These are phyloP conservation scores for Starmera stellimalicola DNA, from an alignment of 1,139 yeast genomes.

Conservation along the genomic window DNA sequence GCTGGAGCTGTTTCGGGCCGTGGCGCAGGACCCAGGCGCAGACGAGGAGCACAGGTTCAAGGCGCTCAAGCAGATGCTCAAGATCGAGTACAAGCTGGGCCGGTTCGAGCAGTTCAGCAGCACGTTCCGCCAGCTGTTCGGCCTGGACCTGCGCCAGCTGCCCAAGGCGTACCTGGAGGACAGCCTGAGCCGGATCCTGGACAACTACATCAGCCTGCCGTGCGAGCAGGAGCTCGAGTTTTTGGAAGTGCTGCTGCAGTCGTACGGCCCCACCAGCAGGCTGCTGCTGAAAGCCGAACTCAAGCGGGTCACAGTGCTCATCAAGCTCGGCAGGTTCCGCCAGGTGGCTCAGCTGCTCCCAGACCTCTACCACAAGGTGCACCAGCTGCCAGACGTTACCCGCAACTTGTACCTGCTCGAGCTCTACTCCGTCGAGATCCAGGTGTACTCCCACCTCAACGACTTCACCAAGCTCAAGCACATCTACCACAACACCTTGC, in stretches of 20 bases:
- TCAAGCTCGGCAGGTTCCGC: constrained; percentile 30
- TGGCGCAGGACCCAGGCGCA: constrained; percentile 4
- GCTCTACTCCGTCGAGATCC: constrained; percentile 57
- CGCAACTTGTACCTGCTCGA: constrained; percentile 45
- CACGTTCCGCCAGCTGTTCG: constrained; percentile 23
- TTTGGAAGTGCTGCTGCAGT: constrained; percentile 8
- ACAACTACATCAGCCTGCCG: constrained; percentile 27
- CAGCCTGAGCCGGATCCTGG: constrained; percentile 47
- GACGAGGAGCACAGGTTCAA: constrained; percentile 32
- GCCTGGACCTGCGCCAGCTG: constrained; percentile 21
- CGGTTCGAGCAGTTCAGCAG: constrained; percentile 28
- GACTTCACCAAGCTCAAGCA: constrained; percentile 34
- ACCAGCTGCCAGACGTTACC: constrained; percentile 32
- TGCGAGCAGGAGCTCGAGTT: constrained; percentile 13
- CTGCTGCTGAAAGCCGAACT: constrained; percentile 48
- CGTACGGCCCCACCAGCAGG: constrained; percentile 34
- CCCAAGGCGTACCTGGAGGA: constrained; percentile 49
- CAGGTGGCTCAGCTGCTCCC: constrained; percentile 33
- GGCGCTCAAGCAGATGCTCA: constrained; percentile 56
- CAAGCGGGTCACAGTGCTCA: constrained; percentile 37
- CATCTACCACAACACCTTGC: constrained; percentile 39
- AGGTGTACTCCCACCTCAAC: constrained; percentile 31
- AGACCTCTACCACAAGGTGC: constrained; percentile 31
- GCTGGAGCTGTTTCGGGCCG: constrained; percentile 17
- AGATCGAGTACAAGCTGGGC: constrained; percentile 34